These are phyloP conservation scores for Cercis canadensis DNA, from an alignment of 306 rosid genomes.

Conservation along the genomic window DNA sequence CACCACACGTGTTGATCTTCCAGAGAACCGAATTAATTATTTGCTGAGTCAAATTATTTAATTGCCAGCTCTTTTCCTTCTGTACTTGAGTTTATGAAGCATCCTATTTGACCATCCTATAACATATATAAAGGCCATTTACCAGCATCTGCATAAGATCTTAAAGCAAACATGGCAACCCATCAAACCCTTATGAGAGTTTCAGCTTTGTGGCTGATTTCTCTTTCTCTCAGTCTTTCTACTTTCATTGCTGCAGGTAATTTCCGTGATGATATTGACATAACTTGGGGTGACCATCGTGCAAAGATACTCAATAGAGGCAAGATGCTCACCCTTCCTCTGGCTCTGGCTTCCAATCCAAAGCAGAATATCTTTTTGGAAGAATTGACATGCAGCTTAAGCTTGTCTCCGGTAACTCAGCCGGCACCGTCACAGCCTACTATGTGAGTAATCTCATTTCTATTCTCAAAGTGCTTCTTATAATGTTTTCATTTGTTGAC, in stretches of 20 bases:
- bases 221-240: constrained; percentile 22
- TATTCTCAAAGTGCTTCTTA: too few relatives aligned
- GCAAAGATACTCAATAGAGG: constrained; percentile 66
- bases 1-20: too few relatives aligned
- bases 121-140: too few relatives aligned
- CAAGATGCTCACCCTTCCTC: constrained; percentile 70
- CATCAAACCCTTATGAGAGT: neutral
- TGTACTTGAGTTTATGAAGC: constrained; percentile 25
- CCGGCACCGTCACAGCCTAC: constrained; percentile 49
- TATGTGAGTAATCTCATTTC: constrained; percentile 31
- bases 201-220: constrained; percentile 22
- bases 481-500: too few relatives aligned
- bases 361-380: constrained; percentile 41
- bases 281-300: constrained; percentile 71
- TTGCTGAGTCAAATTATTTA: too few relatives aligned
- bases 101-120: neutral
- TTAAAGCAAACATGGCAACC: constrained; percentile 25
- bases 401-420: constrained; percentile 48
- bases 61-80: constrained; percentile 30
- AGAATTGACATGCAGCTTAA: constrained; percentile 53
- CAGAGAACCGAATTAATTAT: constrained; percentile 8
- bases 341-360: constrained; percentile 75
- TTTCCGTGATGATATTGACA: too few relatives aligned
- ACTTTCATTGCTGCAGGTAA: too few relatives aligned
- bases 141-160: too few relatives aligned